Percentiles rank a stretch among this genome's conserved stretches.
phyloP scores from a whole-genome alignment of 1,284 basidiomycete species.

The Austroboletus novae-zelandiae region DNA sequence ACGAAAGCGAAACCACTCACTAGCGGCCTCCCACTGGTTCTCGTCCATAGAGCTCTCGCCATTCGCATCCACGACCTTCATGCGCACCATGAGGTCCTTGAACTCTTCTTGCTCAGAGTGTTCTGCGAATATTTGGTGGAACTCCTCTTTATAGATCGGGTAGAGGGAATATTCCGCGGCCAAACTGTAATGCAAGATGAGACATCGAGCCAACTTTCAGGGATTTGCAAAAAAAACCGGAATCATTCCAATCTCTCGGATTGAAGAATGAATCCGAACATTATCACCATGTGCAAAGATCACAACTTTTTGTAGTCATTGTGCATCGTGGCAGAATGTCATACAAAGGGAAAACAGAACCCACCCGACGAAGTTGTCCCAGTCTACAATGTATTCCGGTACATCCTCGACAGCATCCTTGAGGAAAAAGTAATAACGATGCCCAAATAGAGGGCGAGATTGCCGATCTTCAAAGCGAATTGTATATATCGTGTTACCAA shows the following conservation, averaged over 20 bases:
- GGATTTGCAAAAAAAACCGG: background rate
- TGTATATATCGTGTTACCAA: conserved; percentile 89
- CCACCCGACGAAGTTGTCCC: conserved; percentile 89
- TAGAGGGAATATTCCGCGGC: conserved; percentile 81
- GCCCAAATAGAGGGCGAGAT: conserved; percentile 73
- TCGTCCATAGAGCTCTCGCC: conserved; percentile 90
- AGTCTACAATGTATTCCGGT: conserved; percentile 94
- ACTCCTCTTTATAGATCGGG: conserved; percentile 80
- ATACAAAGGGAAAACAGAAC: conserved; percentile 27
- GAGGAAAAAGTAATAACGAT: conserved; percentile 93
- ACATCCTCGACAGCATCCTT: conserved; percentile 96
- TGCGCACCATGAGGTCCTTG: conserved; percentile 73
- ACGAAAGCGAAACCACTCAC: conserved; percentile 50
- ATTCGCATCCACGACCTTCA: conserved; percentile 83
- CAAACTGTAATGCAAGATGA: conserved; percentile 49
- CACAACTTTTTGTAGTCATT: background rate
- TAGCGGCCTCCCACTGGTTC: conserved; percentile 95
- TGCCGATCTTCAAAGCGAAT: conserved; percentile 79
- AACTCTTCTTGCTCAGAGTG: conserved; percentile 78
- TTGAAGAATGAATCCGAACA: background rate
- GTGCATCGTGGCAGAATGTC: background rate
- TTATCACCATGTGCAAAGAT: background rate
- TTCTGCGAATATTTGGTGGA: conserved; percentile 83
- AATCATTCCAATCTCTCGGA: background rate
- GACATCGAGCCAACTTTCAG: conserved; percentile 1